A percentile compares a stretch with the other conserved stretches of the same genome.
These are phyloP conservation scores for Aspergillus incahuasiensis DNA, from an alignment of 495 filamentous ascomycete genomes.

Conservation along the genomic window DNA sequence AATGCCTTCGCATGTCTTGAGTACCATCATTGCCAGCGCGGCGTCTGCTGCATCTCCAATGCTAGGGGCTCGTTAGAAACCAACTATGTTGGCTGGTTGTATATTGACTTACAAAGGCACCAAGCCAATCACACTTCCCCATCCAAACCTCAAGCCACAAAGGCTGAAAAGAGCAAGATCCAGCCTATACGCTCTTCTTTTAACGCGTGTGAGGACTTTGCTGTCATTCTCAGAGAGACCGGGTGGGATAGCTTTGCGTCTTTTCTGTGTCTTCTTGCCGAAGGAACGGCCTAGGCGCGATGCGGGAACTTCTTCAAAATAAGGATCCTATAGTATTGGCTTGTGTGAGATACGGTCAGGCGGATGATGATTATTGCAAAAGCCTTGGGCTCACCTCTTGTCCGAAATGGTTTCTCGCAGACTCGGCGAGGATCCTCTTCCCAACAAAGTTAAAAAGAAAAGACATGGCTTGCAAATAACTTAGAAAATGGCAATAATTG, in stretches of 20 bases:
- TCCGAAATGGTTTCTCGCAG: constrained; percentile 62
- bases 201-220: constrained; percentile 72
- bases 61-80: constrained; percentile 32
- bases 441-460: constrained; percentile 52
- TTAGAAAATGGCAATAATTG: not conserved
- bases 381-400: constrained; percentile 47
- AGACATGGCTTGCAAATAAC: constrained; percentile 40
- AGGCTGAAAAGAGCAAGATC: constrained; percentile 76
- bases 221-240: constrained; percentile 76
- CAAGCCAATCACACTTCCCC: constrained; percentile 74
- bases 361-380: not conserved
- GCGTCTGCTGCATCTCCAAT: constrained; percentile 72
- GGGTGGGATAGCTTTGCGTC: constrained; percentile 62
- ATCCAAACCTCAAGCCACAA: constrained; percentile 74
- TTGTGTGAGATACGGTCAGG: not conserved
- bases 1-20: constrained; percentile 60
- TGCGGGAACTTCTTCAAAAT: constrained; percentile 68
- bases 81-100: not conserved
- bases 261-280: constrained; percentile 58
- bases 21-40: constrained; percentile 56
- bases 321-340: constrained; percentile 52
- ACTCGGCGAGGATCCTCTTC: constrained; percentile 64
- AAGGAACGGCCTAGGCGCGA: constrained; percentile 57
- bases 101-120: constrained; percentile 62
- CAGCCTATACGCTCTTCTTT: constrained; percentile 72